These are phyloP conservation scores for Alternaria burnsii DNA, from an alignment of 2,329 filamentous ascomycete genomes.

Conservation along the genomic window DNA sequence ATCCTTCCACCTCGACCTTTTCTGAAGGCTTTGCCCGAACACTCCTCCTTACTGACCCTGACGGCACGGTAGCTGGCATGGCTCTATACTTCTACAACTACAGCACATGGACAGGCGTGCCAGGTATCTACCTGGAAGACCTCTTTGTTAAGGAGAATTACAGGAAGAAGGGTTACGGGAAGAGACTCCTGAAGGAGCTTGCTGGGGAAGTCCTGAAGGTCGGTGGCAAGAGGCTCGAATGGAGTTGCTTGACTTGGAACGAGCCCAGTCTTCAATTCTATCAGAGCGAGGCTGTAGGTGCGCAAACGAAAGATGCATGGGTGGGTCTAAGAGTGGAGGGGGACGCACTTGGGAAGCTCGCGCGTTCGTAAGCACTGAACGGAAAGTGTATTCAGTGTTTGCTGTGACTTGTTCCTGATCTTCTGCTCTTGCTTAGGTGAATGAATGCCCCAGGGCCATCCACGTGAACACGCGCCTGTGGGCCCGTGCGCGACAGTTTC, in stretches of 20 bases:
- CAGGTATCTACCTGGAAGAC: constrained; percentile 93
- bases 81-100: constrained; percentile 96
- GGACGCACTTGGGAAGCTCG: constrained; percentile 69
- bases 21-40: constrained; percentile 75
- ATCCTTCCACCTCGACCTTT: constrained; percentile 52
- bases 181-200: constrained; percentile 74
- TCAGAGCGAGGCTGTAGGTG: constrained; percentile 62
- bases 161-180: constrained; percentile 81
- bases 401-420: background rate
- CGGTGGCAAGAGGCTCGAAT: constrained; percentile 80
- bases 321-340: constrained; percentile 78
- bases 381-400: background rate
- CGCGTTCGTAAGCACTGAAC: constrained; percentile 8
- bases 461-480: background rate
- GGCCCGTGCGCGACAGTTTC: background rate
- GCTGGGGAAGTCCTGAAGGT: constrained; percentile 81
- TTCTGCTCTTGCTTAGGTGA: background rate
- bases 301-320: constrained; percentile 74
- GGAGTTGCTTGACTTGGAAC: constrained; percentile 94
- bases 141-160: constrained; percentile 79
- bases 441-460: background rate
- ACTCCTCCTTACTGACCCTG: constrained; percentile 66
- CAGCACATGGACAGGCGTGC: constrained; percentile 86
- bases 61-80: constrained; percentile 70
- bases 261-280: constrained; percentile 91